Percentiles rank a stretch among this genome's conserved stretches.
Conservation (phyloP, 2,329 filamentous ascomycete species). For the Ophiocordyceps unilateralis region DNA sequence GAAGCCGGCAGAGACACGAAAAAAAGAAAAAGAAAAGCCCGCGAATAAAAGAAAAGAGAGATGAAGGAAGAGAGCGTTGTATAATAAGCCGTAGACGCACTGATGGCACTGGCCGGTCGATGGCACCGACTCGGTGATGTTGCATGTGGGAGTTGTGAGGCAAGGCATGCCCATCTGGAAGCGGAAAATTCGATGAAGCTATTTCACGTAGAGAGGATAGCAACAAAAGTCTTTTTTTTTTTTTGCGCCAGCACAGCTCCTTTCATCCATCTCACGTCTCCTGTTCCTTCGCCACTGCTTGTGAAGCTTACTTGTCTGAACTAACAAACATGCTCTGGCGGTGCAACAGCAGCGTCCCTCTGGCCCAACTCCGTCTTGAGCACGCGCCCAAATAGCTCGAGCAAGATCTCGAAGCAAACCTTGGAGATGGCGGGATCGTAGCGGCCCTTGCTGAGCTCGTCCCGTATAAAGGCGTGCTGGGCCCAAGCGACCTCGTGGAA, state of each 20-base stretch:
- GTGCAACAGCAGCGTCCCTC: conserved; percentile 38
- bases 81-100: too few relatives aligned
- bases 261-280: too few relatives aligned
- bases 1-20: background rate
- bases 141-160: background rate
- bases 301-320: too few relatives aligned
- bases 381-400: conserved; percentile 67
- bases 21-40: background rate
- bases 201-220: background rate
- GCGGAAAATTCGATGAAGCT: background rate
- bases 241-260: background rate
- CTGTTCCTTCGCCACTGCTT: too few relatives aligned
- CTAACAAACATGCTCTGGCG: conserved; percentile 59
- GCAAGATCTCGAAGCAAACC: conserved; percentile 77
- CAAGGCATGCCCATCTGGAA: background rate
- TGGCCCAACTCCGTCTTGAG: conserved; percentile 66
- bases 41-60: background rate
- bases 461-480: conserved; percentile 86
- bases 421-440: conserved; percentile 80
- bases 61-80: too few relatives aligned
- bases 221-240: background rate
- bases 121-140: background rate
- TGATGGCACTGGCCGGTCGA: too few relatives aligned
- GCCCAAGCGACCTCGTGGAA: conserved; percentile 90
- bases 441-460: conserved; percentile 83